Percentiles rank a stretch among this genome's conserved stretches.
These are phyloP conservation scores for Penicillium paneum DNA, from an alignment of 2,329 filamentous ascomycete species.

Conservation along the genomic window DNA sequence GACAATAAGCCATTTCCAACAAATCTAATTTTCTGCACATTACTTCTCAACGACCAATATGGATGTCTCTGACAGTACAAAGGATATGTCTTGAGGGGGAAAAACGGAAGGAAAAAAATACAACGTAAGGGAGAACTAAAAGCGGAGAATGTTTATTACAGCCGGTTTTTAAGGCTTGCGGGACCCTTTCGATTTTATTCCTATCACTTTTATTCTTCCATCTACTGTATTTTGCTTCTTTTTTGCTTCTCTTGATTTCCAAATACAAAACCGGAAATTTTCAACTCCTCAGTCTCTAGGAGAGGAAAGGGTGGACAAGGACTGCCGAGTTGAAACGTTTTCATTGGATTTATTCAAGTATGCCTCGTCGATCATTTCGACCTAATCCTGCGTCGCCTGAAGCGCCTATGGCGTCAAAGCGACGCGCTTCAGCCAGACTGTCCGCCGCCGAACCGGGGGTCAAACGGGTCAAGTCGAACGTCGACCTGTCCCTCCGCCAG, in stretches of 20 bases:
- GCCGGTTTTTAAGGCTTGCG: conserved; percentile 8
- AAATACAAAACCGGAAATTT: background rate
- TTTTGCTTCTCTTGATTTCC: background rate
- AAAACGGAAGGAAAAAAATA: background rate
- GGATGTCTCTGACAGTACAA: background rate
- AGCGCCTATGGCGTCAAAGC: conserved; percentile 33
- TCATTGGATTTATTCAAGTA: conserved; percentile 14
- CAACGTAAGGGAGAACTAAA: conserved; percentile 2
- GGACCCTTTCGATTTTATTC: background rate
- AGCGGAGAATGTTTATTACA: conserved; percentile 6
- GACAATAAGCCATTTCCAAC: background rate
- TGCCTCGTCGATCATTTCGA: conserved; percentile 41
- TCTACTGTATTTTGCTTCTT: background rate
- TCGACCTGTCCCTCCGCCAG: conserved; percentile 12
- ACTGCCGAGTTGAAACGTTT: background rate
- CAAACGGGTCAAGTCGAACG: conserved; percentile 34
- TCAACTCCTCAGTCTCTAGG: background rate
- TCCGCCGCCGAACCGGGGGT: conserved; percentile 27
- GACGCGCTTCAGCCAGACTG: conserved; percentile 34
- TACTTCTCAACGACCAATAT: background rate
- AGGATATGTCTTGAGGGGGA: background rate
- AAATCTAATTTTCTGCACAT: background rate
- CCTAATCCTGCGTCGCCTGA: conserved; percentile 33
- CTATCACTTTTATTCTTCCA: background rate
- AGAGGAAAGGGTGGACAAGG: background rate